Evolutionary conservation across 768 basidiomycete species (phyloP), one percentile per base, ranked within the genome.

Genomic region (Leccinum pellstonianum): DNA sequence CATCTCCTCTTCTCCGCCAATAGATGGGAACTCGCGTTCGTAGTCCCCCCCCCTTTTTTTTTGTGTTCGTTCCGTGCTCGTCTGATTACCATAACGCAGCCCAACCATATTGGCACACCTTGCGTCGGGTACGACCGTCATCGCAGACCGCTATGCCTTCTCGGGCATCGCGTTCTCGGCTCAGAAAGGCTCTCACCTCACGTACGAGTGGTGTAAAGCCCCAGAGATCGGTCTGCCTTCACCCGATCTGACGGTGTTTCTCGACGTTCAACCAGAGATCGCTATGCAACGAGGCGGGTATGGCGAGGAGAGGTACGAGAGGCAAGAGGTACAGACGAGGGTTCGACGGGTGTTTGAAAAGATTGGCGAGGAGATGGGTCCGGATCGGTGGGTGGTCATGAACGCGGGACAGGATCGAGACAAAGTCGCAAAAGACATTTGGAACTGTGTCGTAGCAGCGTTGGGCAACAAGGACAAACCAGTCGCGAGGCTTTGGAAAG

Each of bases 1-100:
- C 96, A 98, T 70, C 84, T 98, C 3, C 83, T 99, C 57, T 98
- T 99, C 79, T 88, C 93, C 48, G 97, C 95, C 2, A 99, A 99
- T 70, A 83, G 96, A 37, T 98, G 97, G 97, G 95, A 98, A 71
- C 83, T 90, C 62, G 88, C 89, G 92, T 96, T 69, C 56, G 84
- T 78, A 15, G 29, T 29, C 0, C 12, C 12, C 33, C 33, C 4
- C 7, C 1, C 0, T 12, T 29, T 12, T 5, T 7, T 12, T 23
- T 21, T 21, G 21, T 21, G 21, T 21, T 21, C 21, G 21, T 21
- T 31, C 15, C 12, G 46, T 21, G 46, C 19, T n/a, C 46, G 12
- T 38, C 38, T 38, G 38, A 38, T 17, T 0, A 0, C 0, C 15
- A 37, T 5, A 49, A 17, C 27, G 64, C 61, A 89, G 91, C 25